Evolutionary conservation across 2,329 filamentous ascomycete species (phyloP), one percentile per base, ranked within the genome.

Genomic region (Neoarthrinium moseri): DNA sequence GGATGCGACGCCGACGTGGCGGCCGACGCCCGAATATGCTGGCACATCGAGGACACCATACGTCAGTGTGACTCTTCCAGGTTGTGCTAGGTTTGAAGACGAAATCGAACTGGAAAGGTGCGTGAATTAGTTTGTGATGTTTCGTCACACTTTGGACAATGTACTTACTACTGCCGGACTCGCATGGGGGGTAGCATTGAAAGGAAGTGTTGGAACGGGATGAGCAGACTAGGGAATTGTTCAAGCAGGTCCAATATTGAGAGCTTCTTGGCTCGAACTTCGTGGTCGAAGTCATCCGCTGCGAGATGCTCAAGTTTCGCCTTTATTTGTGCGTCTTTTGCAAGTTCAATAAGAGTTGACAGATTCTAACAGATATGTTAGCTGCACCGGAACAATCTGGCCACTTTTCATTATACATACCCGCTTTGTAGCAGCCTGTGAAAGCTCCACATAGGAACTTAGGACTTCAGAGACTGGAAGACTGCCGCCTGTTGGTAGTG

Each of bases 131-230:
- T n/a, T n/a, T n/a, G n/a, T n/a, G n/a, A n/a, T n/a, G n/a, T n/a
- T n/a, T n/a, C n/a, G n/a, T n/a, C n/a, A 12, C 6, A 8, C 6
- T 13, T 32, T 7, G 11, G 15, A 11, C 15, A 2, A 77, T 2
- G 74, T 47, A 83, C 82, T 7, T 72, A 78, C 70, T 91, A 91
- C 62, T 89, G 84, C n/a, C 87, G 78, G 30, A 88, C 75, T 22
- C 87, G 82, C 83, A 94, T 88, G 0, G 87, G 84, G 2, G 86
- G 86, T 1, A 91, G 76, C 74, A 90, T 84, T 26, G 75, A 73
- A 6, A 94, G 72, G 68, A 87, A 92, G 15, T 79, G 68, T 4
- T 76, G 76, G 20, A 94, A 75, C 0, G 86, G 75, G 0, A 92
- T 64, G 3, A 77, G 66, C 24, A 87, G 71, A 0, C 71, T 65